Conservation (phyloP, 2,329 filamentous ascomycete genomes). For the Furcasterigmium furcatum region DNA sequence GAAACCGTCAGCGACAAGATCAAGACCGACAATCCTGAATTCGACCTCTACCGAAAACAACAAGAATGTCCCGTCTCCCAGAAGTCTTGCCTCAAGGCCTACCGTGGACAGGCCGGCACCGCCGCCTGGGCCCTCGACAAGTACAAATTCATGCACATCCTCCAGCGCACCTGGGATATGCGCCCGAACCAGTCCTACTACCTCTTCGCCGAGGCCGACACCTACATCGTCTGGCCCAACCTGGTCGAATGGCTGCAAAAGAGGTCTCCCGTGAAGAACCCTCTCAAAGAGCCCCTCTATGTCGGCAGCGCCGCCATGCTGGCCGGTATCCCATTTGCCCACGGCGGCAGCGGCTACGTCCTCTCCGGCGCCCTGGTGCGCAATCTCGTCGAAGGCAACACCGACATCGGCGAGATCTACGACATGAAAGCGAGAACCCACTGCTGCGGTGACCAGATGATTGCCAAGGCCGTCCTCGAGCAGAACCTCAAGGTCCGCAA, state of each 20-base stretch:
- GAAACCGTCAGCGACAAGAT: slow-evolving; percentile 32
- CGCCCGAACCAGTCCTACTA: slow-evolving; percentile 55
- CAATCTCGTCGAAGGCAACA: slow-evolving; percentile 39
- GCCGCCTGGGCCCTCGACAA: slow-evolving; percentile 54
- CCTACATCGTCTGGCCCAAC: slow-evolving; percentile 54
- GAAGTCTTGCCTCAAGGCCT: slow-evolving; percentile 34
- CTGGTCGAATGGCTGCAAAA: slow-evolving; percentile 45
- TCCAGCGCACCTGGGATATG: slow-evolving; percentile 51
- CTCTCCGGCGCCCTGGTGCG: slow-evolving; percentile 50
- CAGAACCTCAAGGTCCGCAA: slow-evolving; percentile 39
- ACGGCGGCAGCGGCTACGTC: slow-evolving; percentile 56
- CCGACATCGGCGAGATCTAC: slow-evolving; percentile 40
- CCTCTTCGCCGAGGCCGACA: slow-evolving; percentile 57
- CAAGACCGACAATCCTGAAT: slow-evolving; percentile 36
- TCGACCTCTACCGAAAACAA: slow-evolving; percentile 42
- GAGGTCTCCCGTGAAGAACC: slow-evolving; percentile 30
- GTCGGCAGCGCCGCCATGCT: slow-evolving; percentile 48
- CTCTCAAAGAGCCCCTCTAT: slow-evolving; percentile 28
- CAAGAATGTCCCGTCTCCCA: slow-evolving; percentile 42
- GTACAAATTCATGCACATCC: slow-evolving; percentile 59
- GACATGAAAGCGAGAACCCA: slow-evolving; percentile 38
- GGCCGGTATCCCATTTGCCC: slow-evolving; percentile 44
- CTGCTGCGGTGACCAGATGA: slow-evolving; percentile 50
- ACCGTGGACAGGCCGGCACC: slow-evolving; percentile 15
- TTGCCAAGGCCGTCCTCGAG: slow-evolving; percentile 45